Evolutionary conservation across 2,329 filamentous ascomycete genomes (phyloP), one percentile per base, ranked within the genome.

Genomic region (Pseudogymnoascus sp.): DNA sequence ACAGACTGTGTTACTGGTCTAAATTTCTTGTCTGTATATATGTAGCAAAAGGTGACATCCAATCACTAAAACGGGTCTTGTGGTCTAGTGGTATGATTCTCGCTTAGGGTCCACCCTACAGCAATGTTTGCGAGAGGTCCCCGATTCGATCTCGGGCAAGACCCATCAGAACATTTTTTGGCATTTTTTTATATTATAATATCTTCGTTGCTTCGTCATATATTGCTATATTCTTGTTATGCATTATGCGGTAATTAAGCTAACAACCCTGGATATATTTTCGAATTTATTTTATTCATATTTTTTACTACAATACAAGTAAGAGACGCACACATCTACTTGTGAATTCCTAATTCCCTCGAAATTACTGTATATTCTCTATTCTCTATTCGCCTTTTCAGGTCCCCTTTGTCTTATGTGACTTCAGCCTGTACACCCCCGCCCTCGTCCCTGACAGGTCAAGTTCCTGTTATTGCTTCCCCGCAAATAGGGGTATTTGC

Each of bases 1-100:
- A 21, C 4, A 21, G 5, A 11, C 2, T 8, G 31, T 34, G 8
- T 34, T 21, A 21, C 4, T 2, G 7, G 23, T 54, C 8, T 14
- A 1, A n/a, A 4, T 12, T 10, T 5, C 2, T 31, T 4, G 11
- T 31, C 4, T 2, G 26, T 57, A 34, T 31, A 57, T 34, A 12
- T 57, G 1, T 31, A 6, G 4, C 1, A 16, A 31, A 11, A 12
- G 8, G 26, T 7, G 26, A 34, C 26, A 31, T 31, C 10, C 21
- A 11, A 47, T 23, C 12, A 47, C 42, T 47, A 47, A 47, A 57
- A 34, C 51, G 51, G 51, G 51, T 57, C 51, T 57, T 57, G 51
- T 57, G 51, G 51, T 57, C 51, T 57, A 57, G 51, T 57, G 51
- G 51, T 57, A 57, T 57, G 51, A 57, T 57, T 57, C 51, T 57